Conservation (phyloP, 1,284 basidiomycete genomes). For the Leccinum pachyderme region DNA sequence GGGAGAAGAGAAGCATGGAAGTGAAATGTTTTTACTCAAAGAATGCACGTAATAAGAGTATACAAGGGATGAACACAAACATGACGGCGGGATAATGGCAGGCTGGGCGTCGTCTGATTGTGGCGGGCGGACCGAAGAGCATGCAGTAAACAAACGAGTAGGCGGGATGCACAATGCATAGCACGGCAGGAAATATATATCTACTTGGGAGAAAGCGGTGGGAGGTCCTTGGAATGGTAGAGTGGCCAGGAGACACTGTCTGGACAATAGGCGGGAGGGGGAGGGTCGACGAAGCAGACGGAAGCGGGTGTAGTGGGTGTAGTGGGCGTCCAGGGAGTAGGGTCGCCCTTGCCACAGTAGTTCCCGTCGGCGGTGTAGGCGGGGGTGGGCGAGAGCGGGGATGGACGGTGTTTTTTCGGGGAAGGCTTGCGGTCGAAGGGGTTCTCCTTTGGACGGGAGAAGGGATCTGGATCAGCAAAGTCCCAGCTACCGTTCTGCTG, state of each 20-base stretch:
- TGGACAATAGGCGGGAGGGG: constrained; percentile 29
- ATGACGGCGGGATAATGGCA: neutral
- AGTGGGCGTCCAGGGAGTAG: constrained; percentile 15
- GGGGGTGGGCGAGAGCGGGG: constrained; percentile 9
- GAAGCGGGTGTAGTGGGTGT: constrained; percentile 10
- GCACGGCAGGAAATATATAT: neutral
- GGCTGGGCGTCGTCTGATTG: neutral
- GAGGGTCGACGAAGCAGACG: constrained; percentile 20
- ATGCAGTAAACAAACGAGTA: neutral
- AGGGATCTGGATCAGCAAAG: constrained; percentile 34
- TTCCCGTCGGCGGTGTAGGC: constrained; percentile 8
- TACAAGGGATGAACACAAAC: neutral
- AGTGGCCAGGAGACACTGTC: constrained; percentile 9
- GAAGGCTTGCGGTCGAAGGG: neutral
- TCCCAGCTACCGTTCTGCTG: constrained; percentile 26
- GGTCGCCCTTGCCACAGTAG: constrained; percentile 24
- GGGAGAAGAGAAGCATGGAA: neutral
- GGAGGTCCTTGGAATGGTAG: constrained; percentile 4
- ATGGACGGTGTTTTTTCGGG: constrained; percentile 16
- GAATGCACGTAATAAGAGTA: neutral
- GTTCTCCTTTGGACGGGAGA: constrained; percentile 4
- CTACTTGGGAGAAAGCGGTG: neutral
- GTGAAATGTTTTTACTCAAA: neutral
- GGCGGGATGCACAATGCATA: neutral
- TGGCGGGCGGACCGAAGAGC: neutral